Conservation (phyloP, 1,284 basidiomycete species). For the Hymenochaete sp. region DNA sequence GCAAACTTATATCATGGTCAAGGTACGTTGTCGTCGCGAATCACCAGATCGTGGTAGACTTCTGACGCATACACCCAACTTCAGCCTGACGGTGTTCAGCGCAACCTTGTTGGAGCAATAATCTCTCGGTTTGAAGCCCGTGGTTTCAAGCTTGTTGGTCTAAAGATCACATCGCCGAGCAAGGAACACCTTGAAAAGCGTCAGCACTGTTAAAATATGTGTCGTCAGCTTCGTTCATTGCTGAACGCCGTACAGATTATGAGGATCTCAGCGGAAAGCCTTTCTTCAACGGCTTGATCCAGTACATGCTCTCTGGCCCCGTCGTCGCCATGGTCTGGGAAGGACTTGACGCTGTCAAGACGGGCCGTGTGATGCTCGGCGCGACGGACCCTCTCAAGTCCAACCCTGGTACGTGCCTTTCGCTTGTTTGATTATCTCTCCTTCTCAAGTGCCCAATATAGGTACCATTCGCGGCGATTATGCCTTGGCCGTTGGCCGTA, state of each 20-base stretch:
- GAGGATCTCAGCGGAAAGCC: conserved; percentile 83
- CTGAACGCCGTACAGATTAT: conserved; percentile 58
- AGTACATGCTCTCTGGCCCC: conserved; percentile 93
- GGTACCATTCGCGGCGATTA: conserved; percentile 91
- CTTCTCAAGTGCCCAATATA: conserved; percentile 23
- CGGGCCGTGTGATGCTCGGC: conserved; percentile 91
- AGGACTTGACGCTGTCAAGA: conserved; percentile 95
- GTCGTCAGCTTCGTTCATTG: conserved; percentile 11
- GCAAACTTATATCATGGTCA: conserved; percentile 88
- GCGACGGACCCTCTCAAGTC: conserved; percentile 95
- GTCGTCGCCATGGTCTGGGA: conserved; percentile 97
- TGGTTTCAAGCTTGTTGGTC: conserved; percentile 88
- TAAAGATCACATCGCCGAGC: conserved; percentile 77
- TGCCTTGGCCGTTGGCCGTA: conserved; percentile 86
- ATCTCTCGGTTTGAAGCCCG: conserved; percentile 90
- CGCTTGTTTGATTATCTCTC: background rate
- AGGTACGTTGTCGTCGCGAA: conserved; percentile 38
- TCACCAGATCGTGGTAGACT: conserved; percentile 10
- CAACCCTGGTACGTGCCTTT: conserved; percentile 52
- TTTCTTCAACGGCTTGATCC: conserved; percentile 91
- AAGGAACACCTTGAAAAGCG: conserved; percentile 82
- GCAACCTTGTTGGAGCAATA: conserved; percentile 91
- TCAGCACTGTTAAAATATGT: conserved; percentile 29
- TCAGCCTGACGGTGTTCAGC: conserved; percentile 96
- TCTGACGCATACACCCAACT: conserved; percentile 14